A percentile compares a stretch with the other conserved stretches of the same genome.
Evolutionary conservation across 1,284 basidiomycete genomes (phyloP).

Genomic region (Cutaneotrichosporon dermatis): DNA sequence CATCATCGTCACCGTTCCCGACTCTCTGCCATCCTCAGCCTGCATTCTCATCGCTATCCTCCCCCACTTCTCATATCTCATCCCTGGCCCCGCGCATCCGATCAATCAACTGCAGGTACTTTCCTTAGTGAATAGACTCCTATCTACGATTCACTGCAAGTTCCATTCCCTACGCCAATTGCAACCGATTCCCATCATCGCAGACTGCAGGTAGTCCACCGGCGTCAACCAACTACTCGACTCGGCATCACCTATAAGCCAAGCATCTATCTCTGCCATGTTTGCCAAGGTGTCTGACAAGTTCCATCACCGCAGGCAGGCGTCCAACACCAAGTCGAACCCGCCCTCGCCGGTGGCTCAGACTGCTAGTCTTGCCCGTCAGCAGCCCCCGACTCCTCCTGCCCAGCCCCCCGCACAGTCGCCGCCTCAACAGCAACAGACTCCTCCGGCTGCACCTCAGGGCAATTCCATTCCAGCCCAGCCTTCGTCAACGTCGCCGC

Average conservation of each 20-base stretch:
- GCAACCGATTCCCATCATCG: background rate
- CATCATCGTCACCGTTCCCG: background rate
- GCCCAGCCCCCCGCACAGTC: constrained; percentile 4
- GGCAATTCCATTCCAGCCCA: too few species aligned
- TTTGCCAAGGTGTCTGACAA: constrained; percentile 47
- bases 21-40: background rate
- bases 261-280: constrained; percentile 19
- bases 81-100: too few species aligned
- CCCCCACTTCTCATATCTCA: too few species aligned
- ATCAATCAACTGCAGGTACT: too few species aligned
- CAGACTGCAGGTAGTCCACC: too few species aligned
- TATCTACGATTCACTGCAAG: too few species aligned
- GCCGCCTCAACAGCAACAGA: background rate
- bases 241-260: background rate
- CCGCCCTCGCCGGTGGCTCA: constrained; percentile 4
- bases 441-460: too few species aligned
- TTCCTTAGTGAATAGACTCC: too few species aligned
- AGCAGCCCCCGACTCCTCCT: background rate
- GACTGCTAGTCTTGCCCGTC: background rate
- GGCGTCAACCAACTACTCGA: background rate
- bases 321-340: constrained; percentile 22
- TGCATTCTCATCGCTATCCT: too few species aligned
- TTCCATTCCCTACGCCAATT: too few species aligned
- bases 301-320: constrained; percentile 39
- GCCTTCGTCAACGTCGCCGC: background rate